Evolutionary conservation across 179 eudicot species (phyloP).

Genomic region (Beta lomatogona): DNA sequence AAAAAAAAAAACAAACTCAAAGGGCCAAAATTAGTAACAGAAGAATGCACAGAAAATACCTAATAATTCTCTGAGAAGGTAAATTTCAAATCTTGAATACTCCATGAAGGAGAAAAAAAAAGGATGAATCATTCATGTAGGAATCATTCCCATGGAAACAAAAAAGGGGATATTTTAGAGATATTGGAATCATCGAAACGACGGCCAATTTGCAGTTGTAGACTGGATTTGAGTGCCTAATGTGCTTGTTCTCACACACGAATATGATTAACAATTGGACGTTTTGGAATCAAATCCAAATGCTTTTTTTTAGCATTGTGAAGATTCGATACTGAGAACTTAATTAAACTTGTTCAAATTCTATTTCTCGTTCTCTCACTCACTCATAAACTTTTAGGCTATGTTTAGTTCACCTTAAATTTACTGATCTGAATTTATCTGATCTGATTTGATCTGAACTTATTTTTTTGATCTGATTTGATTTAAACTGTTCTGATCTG

Average conservation of each 20-base stretch:
- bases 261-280: conserved; percentile 8
- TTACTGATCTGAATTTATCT: no score
- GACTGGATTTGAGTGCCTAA: not conserved
- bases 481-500: no score
- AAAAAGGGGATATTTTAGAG: not conserved
- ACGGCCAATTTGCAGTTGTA: not conserved
- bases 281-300: conserved; percentile 6
- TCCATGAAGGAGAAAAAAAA: not conserved
- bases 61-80: not conserved
- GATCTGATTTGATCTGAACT: no score
- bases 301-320: not conserved
- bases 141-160: conserved; percentile 2
- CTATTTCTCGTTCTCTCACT: not conserved
- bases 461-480: no score
- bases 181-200: conserved; percentile 11
- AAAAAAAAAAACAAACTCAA: conserved; percentile 5
- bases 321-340: not conserved
- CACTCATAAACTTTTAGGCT: no score
- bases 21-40: not conserved
- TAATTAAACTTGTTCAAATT: not conserved
- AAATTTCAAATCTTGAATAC: not conserved
- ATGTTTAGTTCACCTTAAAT: no score
- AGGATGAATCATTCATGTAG: conserved; percentile 6
- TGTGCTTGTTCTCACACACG: conserved; percentile 9
- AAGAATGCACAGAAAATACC: not conserved